A percentile compares a stretch with the other conserved stretches of the same genome.
phyloP scores from a whole-genome alignment of 2,329 filamentous ascomycete genomes.

The Macroventuria anomochaeta region DNA sequence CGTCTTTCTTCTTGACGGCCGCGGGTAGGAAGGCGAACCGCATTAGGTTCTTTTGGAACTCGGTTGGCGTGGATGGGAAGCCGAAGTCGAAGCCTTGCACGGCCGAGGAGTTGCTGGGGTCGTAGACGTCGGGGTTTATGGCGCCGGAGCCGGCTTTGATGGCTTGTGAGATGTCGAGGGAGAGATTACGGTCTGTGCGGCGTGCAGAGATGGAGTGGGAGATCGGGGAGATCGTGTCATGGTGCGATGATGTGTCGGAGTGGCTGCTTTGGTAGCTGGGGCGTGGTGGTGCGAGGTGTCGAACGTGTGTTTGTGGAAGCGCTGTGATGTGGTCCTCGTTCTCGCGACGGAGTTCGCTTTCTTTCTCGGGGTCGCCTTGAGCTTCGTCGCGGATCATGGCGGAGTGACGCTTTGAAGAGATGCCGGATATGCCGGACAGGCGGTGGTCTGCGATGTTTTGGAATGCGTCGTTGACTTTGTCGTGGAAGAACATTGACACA shows the following conservation, averaged over 20 bases:
- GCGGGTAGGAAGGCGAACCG: conserved; percentile 81
- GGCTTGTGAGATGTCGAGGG: conserved; percentile 53
- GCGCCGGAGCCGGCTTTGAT: conserved; percentile 40
- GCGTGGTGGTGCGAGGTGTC: conserved; percentile 52
- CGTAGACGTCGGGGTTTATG: conserved; percentile 54
- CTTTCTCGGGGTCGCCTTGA: conserved; percentile 76
- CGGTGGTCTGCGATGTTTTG: conserved; percentile 82
- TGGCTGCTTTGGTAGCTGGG: conserved; percentile 28
- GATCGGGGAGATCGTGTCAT: conserved; percentile 37
- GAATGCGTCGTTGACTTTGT: conserved; percentile 86
- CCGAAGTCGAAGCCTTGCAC: conserved; percentile 60
- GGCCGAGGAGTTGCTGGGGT: conserved; percentile 18
- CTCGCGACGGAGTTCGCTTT: conserved; percentile 79
- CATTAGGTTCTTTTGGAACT: conserved; percentile 89
- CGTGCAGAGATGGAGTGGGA: conserved; percentile 48
- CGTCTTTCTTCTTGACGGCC: conserved; percentile 63
- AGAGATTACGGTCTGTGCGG: conserved; percentile 51
- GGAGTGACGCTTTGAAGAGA: conserved; percentile 70
- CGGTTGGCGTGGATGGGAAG: conserved; percentile 82
- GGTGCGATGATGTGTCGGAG: conserved; percentile 28
- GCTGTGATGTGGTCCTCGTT: conserved; percentile 85
- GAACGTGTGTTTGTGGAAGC: conserved; percentile 66
- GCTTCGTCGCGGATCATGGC: conserved; percentile 83
- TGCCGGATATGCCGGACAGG: conserved; percentile 51
- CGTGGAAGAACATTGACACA: conserved; percentile 78